These are phyloP conservation scores for Blepharisma undulans DNA, from an alignment of 169 alveolate species.

Conservation along the genomic window DNA sequence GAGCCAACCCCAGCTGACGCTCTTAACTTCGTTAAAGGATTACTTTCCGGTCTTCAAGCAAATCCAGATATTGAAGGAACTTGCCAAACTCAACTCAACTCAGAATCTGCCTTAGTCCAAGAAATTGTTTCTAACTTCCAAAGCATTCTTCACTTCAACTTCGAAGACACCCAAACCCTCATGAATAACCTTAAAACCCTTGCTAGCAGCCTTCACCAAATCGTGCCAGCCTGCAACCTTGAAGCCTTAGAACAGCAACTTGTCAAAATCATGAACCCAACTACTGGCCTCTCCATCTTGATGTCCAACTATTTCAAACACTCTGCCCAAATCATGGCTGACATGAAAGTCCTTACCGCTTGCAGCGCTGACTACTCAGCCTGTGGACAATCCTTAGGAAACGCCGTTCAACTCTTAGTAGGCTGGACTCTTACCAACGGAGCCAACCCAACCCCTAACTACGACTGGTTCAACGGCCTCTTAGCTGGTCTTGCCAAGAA, in stretches of 20 bases:
- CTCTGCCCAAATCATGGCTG: not conserved
- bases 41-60: not conserved
- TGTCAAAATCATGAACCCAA: not conserved
- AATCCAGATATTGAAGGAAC: not conserved
- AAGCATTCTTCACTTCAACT: not conserved
- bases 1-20: slow-evolving; percentile 20
- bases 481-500: not conserved
- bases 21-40: not conserved
- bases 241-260: not conserved
- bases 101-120: not conserved
- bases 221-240: not conserved
- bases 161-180: not conserved
- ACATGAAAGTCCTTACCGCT: not conserved
- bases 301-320: not conserved
- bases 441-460: not conserved
- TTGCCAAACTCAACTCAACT: not conserved
- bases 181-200: not conserved
- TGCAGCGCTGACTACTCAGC: not conserved
- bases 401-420: not conserved
- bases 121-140: not conserved
- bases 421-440: not conserved
- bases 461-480: not conserved
- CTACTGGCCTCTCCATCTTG: not conserved
- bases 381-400: not conserved
- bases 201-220: not conserved